Evolutionary conservation across 495 filamentous ascomycete genomes (phyloP).

Genomic region (Neurospora sp.): DNA sequence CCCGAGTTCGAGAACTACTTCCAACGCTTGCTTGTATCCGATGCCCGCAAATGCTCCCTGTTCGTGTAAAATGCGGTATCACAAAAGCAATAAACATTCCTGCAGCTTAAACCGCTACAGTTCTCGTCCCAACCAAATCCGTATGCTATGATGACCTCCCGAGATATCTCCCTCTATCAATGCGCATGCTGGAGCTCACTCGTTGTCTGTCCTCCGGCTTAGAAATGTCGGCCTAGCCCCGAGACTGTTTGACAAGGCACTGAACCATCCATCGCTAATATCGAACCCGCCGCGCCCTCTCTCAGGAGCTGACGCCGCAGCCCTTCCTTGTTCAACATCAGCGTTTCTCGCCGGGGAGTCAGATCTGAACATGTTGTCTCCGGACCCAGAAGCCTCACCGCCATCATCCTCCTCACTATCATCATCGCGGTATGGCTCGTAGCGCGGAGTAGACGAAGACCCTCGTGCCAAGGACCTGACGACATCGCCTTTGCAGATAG

Average conservation of each 20-base stretch:
- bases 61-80: neutral
- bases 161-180: neutral
- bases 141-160: neutral
- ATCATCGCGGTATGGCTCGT: constrained; percentile 37
- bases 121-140: neutral
- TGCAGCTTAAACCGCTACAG: neutral
- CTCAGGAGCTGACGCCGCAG: neutral
- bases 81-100: neutral
- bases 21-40: neutral
- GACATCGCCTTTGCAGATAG: constrained; percentile 96
- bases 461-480: constrained; percentile 51
- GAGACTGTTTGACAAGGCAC: neutral
- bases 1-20: neutral
- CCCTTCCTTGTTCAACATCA: constrained; percentile 22
- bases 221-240: constrained; percentile 31
- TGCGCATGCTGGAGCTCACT: neutral
- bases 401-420: constrained; percentile 35
- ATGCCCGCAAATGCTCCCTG: neutral
- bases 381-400: constrained; percentile 8
- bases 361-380: constrained; percentile 3
- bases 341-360: constrained; percentile 5
- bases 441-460: constrained; percentile 33
- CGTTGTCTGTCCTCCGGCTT: constrained; percentile 42
- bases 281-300: neutral
- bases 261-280: constrained; percentile 1